Conservation (phyloP, 768 basidiomycete genomes). For the Tubosaeta sp. region DNA sequence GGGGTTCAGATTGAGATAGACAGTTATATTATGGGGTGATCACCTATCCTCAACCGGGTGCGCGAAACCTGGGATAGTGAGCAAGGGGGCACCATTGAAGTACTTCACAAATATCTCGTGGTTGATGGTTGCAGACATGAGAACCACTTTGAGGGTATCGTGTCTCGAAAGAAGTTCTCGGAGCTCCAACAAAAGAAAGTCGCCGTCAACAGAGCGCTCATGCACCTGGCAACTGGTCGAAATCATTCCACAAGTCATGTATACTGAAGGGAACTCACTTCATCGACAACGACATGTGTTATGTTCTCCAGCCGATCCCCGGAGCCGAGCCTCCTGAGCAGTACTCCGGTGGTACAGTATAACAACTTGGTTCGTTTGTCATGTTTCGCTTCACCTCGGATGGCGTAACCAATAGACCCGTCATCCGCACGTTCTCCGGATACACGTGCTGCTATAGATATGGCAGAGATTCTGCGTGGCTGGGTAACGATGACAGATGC, state of each 20-base stretch:
- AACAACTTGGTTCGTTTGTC: slow-evolving; percentile 65
- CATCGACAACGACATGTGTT: slow-evolving; percentile 87
- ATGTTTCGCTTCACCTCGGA: slow-evolving; percentile 79
- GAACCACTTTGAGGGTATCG: slow-evolving; percentile 66
- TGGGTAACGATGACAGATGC: slow-evolving; percentile 85
- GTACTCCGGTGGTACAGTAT: slow-evolving; percentile 94
- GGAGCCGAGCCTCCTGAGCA: slow-evolving; percentile 70
- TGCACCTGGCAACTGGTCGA: slow-evolving; percentile 57
- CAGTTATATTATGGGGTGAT: slow-evolving; percentile 17
- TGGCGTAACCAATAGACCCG: slow-evolving; percentile 81
- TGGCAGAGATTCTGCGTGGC: slow-evolving; percentile 83
- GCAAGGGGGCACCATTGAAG: slow-evolving; percentile 73
- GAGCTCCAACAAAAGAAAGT: slow-evolving; percentile 82
- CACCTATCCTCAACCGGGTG: slow-evolving; percentile 75
- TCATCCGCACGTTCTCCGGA: slow-evolving; percentile 75
- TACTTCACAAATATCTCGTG: slow-evolving; percentile 81
- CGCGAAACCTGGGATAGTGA: slow-evolving; percentile 80
- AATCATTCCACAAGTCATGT: neutral
- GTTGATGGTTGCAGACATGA: slow-evolving; percentile 97
- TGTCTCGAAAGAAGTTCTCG: slow-evolving; percentile 68
- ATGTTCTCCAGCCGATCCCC: slow-evolving; percentile 68
- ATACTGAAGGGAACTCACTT: slow-evolving; percentile 45
- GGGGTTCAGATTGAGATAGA: neutral
- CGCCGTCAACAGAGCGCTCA: slow-evolving; percentile 87
- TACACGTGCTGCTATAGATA: slow-evolving; percentile 85